These are phyloP conservation scores for Dothidotthia symphoricarpi DNA, from an alignment of 2,329 filamentous ascomycete species.

Conservation along the genomic window DNA sequence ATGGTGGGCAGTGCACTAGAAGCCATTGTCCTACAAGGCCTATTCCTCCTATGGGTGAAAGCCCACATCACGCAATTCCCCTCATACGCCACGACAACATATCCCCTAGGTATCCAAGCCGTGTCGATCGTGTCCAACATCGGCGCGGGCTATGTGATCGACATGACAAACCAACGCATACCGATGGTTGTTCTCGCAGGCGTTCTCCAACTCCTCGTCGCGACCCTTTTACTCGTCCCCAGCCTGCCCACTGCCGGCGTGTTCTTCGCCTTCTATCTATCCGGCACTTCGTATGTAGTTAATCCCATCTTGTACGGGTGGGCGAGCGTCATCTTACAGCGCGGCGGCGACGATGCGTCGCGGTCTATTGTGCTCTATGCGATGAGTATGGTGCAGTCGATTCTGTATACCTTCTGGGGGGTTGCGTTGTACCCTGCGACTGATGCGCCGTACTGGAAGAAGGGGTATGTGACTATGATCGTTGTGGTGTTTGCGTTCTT, in stretches of 20 bases:
- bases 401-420: constrained; percentile 50
- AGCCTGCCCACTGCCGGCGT: constrained; percentile 32
- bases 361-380: constrained; percentile 43
- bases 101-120: constrained; percentile 57
- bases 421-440: constrained; percentile 45
- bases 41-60: constrained; percentile 30
- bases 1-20: constrained; percentile 39
- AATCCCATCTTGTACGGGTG: constrained; percentile 44
- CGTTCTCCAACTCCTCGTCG: constrained; percentile 35
- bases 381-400: constrained; percentile 44
- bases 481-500: constrained; percentile 30
- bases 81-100: constrained; percentile 56
- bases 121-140: constrained; percentile 55
- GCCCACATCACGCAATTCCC: constrained; percentile 22
- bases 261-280: constrained; percentile 42
- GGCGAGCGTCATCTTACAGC: constrained; percentile 42
- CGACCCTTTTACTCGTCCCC: constrained; percentile 37
- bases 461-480: constrained; percentile 41
- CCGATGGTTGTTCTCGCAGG: constrained; percentile 40
- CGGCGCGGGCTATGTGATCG: constrained; percentile 40
- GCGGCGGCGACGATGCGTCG: constrained; percentile 44
- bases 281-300: constrained; percentile 44
- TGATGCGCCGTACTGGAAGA: constrained; percentile 47
- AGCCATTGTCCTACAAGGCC: constrained; percentile 31
- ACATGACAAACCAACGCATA: constrained; percentile 37